Percentiles rank a stretch among this genome's conserved stretches.
These are phyloP conservation scores for Geopyxis carbonaria DNA, from an alignment of 495 filamentous ascomycete species.

Conservation along the genomic window DNA sequence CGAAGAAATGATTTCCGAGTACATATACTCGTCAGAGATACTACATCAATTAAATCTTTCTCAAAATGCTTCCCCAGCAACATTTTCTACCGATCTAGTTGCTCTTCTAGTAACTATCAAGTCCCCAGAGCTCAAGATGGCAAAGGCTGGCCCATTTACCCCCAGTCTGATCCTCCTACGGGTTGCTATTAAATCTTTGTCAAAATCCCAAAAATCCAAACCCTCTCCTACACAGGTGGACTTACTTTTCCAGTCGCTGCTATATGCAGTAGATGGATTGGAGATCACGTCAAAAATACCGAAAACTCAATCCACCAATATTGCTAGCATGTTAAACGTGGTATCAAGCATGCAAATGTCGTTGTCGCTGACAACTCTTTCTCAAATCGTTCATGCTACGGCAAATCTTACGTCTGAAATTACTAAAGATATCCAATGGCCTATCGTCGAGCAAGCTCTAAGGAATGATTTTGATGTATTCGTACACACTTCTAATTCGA, in stretches of 20 bases:
- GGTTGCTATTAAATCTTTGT: constrained; percentile 12
- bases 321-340: too few relatives aligned
- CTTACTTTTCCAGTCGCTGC: constrained; percentile 10
- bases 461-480: constrained; percentile 22
- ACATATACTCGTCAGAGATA: constrained; percentile 12
- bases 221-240: constrained; percentile 11
- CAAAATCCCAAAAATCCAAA: constrained; percentile 5
- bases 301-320: too few relatives aligned
- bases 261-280: neutral
- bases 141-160: too few relatives aligned
- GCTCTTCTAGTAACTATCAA: constrained; percentile 11
- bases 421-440: constrained; percentile 11
- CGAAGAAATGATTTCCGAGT: constrained; percentile 17
- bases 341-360: too few relatives aligned
- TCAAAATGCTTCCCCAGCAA: constrained; percentile 1
- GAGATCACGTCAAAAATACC: neutral
- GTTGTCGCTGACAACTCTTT: constrained; percentile 12
- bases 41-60: constrained; percentile 4
- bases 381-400: constrained; percentile 11
- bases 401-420: constrained; percentile 10
- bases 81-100: constrained; percentile 12
- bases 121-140: too few relatives aligned
- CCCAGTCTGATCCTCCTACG: constrained; percentile 9
- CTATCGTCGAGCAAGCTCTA: constrained; percentile 11
- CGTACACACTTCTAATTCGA: constrained; percentile 10